Evolutionary conservation across 2,329 filamentous ascomycete genomes (phyloP).

Genomic region (Phaeomoniella chlamydospora): DNA sequence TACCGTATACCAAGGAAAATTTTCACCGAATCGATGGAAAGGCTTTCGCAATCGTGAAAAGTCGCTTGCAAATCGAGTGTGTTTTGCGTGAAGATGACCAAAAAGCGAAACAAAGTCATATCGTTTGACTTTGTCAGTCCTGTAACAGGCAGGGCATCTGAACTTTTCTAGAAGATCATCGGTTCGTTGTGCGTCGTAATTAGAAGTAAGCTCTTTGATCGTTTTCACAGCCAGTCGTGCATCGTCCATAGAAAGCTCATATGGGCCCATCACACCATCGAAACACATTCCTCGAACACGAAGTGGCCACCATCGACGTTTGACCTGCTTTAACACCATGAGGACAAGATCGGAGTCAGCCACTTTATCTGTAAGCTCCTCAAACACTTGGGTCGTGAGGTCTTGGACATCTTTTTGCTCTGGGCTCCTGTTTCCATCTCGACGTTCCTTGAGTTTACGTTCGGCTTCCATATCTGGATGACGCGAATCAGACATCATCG

Average conservation of each 20-base stretch:
- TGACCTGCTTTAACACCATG: slow-evolving; percentile 12
- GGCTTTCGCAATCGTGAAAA: slow-evolving; percentile 11
- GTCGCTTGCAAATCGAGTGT: slow-evolving; percentile 11
- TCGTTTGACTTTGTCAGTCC: slow-evolving; percentile 9
- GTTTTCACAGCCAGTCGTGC: slow-evolving; percentile 15
- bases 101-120: slow-evolving; percentile 12
- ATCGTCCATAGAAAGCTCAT: slow-evolving; percentile 17
- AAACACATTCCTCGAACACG: slow-evolving; percentile 1
- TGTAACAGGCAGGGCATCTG: slow-evolving; percentile 15
- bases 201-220: slow-evolving; percentile 9
- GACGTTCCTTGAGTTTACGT: slow-evolving; percentile 1
- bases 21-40: slow-evolving; percentile 2
- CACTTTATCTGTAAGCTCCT: slow-evolving; percentile 7
- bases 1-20: slow-evolving; percentile 14
- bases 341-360: slow-evolving; percentile 15
- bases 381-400: slow-evolving; percentile 9
- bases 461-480: slow-evolving; percentile 1
- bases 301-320: slow-evolving; percentile 7
- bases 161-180: slow-evolving; percentile 10
- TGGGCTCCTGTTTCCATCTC: slow-evolving; percentile 2
- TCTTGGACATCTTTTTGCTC: slow-evolving; percentile 13
- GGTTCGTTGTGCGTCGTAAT: slow-evolving; percentile 5
- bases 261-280: slow-evolving; percentile 9
- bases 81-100: slow-evolving; percentile 14
- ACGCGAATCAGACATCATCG: slow-evolving; percentile 1